These are phyloP conservation scores for Trametes sp. DNA, from an alignment of 1,284 basidiomycete genomes.

Conservation along the genomic window DNA sequence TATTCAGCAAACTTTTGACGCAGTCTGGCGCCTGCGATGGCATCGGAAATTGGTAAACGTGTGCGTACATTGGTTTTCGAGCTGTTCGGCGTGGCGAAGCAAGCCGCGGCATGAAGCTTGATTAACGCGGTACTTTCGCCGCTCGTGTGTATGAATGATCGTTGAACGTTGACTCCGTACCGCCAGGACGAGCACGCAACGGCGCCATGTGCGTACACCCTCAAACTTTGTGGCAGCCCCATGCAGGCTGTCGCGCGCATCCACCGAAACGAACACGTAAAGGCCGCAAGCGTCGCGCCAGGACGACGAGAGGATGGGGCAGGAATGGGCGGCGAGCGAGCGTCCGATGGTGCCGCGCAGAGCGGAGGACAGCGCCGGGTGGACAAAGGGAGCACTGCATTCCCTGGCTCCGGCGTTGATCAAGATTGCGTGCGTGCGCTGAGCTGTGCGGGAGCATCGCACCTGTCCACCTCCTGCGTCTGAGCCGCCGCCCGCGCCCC, in stretches of 20 bases:
- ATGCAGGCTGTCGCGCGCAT: neutral
- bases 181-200: neutral
- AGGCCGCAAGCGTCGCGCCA: neutral
- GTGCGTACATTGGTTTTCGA: no score
- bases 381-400: neutral
- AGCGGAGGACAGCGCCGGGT: neutral
- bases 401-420: slow-evolving; percentile 10
- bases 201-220: neutral
- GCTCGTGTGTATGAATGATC: no score
- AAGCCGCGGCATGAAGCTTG: no score
- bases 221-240: neutral
- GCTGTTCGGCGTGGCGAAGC: no score
- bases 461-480: slow-evolving; percentile 7
- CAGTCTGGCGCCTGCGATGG: no score
- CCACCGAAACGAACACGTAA: neutral
- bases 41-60: no score
- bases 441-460: slow-evolving; percentile 13
- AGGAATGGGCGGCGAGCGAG: neutral
- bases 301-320: neutral
- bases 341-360: neutral
- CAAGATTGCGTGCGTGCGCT: slow-evolving; percentile 6
- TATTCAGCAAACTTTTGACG: no score
- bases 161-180: no score
- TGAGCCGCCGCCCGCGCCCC: neutral
- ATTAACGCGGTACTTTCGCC: no score